Evolutionary conservation across 2,329 filamentous ascomycete genomes (phyloP), one percentile per base, ranked within the genome.

Genomic region (Ophiocordyceps unilateralis): DNA sequence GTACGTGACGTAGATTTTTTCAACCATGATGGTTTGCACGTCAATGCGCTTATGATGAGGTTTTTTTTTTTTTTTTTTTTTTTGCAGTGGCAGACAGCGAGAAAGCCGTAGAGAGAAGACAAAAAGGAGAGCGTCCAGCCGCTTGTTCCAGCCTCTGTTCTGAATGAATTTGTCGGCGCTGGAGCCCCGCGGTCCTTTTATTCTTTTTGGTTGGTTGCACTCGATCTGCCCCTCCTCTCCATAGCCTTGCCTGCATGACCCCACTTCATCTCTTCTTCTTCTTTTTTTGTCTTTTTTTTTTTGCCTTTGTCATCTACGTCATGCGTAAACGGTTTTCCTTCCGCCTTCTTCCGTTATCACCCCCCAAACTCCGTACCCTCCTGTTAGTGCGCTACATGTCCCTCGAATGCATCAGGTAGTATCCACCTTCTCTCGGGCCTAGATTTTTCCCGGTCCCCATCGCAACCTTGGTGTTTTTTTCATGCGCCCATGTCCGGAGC

Each of bases 1-100:
- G 67, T 93, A 93, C 53, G 84, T 91, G 59, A 91, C 78, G 68
- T 89, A 93, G 61, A 87, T 64, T 63, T 93, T 93, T 64, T 89
- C 72, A 51, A 83, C 74, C 82, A 88, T 88, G 47, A 68, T 81
- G 64, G 32, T 8, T 6, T 4, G 26, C 5, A 14, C 5, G 10
- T 4, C 10, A 12, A 11, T 12, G 10, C 4, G 12, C 7, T 4
- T 5, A 30, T 2, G 28, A 30, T 15, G 32, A n/a, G n/a, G n/a
- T n/a, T n/a, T n/a, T n/a, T n/a, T n/a, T n/a, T n/a, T n/a, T n/a
- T n/a, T n/a, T n/a, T n/a, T n/a, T n/a, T n/a, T n/a, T n/a, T n/a
- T n/a, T n/a, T n/a, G n/a, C n/a, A n/a, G n/a, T n/a, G n/a, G n/a
- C n/a, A n/a, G n/a, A n/a, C n/a, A n/a, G n/a, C n/a, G 24, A 26